Evolutionary conservation across 2,329 filamentous ascomycete species (phyloP).

Genomic region (Xylaria arbuscula): DNA sequence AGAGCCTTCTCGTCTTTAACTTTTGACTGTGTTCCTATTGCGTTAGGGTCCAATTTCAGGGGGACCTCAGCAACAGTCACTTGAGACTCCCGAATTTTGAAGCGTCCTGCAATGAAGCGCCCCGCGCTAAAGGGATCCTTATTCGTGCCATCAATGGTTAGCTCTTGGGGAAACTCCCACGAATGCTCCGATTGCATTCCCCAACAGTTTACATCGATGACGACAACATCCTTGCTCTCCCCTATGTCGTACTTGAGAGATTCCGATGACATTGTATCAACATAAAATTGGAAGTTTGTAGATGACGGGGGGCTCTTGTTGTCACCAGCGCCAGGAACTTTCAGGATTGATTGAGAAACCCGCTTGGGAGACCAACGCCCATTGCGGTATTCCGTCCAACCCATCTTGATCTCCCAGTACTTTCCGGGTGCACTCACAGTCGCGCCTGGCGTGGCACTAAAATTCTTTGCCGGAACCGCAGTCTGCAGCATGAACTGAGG

Average conservation of each 20-base stretch:
- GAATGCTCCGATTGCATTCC: background rate
- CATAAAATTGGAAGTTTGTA: background rate
- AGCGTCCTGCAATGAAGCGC: no score
- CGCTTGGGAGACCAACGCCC: conserved; percentile 7
- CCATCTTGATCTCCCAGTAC: conserved; percentile 11
- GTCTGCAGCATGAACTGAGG: conserved; percentile 11
- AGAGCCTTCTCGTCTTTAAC: no score
- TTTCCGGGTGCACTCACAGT: background rate
- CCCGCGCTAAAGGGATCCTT: no score
- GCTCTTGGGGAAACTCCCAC: background rate
- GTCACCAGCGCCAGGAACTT: background rate
- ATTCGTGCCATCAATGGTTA: background rate
- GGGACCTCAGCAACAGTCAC: background rate
- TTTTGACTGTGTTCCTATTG: no score
- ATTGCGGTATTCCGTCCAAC: conserved; percentile 15
- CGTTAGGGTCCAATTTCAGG: no score
- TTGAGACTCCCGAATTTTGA: no score
- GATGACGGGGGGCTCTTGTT: no score
- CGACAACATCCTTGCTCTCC: background rate
- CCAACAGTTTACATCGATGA: background rate
- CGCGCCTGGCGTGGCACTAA: no score
- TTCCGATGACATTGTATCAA: background rate
- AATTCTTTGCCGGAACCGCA: no score
- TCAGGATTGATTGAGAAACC: background rate
- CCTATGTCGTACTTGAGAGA: background rate